Percentiles rank a stretch among this genome's conserved stretches.
Evolutionary conservation across 106 monocot genomes (phyloP).

Genomic region (Apostasia shenzhenica): DNA sequence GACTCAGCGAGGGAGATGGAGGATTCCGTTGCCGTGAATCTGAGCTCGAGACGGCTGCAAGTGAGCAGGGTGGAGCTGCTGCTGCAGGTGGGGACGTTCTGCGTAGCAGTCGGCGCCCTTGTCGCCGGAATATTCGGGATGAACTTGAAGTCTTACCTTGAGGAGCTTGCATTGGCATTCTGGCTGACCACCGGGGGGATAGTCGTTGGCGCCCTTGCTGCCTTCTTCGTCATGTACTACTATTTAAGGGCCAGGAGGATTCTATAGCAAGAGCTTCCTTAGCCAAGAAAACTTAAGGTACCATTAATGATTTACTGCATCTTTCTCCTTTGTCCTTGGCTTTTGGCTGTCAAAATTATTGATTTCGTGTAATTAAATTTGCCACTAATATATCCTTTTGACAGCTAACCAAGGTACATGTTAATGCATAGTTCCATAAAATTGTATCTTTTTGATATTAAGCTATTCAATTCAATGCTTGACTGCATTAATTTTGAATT

Average conservation of each 20-base stretch:
- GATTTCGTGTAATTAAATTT: too few species aligned
- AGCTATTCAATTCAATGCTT: too few species aligned
- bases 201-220: slow-evolving; percentile 60
- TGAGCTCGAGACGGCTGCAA: slow-evolving; percentile 90
- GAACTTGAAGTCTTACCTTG: slow-evolving; percentile 94
- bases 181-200: slow-evolving; percentile 92
- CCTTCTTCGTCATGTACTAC: slow-evolving; percentile 77
- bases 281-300: background rate
- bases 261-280: slow-evolving; percentile 23
- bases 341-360: background rate
- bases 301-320: background rate
- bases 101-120: slow-evolving; percentile 91
- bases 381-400: too few species aligned
- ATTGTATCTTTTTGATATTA: too few species aligned
- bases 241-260: slow-evolving; percentile 65
- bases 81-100: slow-evolving; percentile 96
- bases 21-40: slow-evolving; percentile 94
- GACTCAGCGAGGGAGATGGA: slow-evolving; percentile 99
- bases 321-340: background rate
- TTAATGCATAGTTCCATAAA: too few species aligned
- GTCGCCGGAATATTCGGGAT: slow-evolving; percentile 98
- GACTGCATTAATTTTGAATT: too few species aligned
- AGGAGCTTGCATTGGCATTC: slow-evolving; percentile 76
- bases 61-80: slow-evolving; percentile 91
- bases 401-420: too few species aligned